Evolutionary conservation across 2,329 filamentous ascomycete genomes (phyloP), one percentile per base, ranked within the genome.

Genomic region (Cladorrhinum sp.): DNA sequence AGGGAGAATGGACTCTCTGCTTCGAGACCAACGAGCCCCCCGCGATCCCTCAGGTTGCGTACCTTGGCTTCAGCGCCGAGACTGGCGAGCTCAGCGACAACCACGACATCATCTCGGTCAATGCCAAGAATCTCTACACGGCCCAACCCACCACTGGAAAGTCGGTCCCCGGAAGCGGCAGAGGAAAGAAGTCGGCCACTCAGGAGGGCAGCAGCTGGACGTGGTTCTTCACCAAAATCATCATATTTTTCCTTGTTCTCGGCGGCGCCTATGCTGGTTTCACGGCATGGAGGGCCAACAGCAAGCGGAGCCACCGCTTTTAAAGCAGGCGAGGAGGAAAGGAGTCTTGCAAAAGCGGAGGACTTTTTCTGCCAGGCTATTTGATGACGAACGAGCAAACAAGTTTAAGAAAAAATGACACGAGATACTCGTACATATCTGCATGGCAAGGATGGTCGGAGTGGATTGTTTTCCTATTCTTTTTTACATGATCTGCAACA

Each of bases 51-150:
- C 81, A 86, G 61, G 86, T 90, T 54, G 82, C 86, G 36, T 91
- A 91, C 74, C 85, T 91, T 24, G 89, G 88, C 61, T 91, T 91
- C 78, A 89, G 85, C 69, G 89, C 91, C 60, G 94, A 98, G 80
- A 98, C 95, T 16, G 95, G 95, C 72, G 94, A 99, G 80, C 85
- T 99, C 67, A 92, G 88, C 76, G 95, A 99, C 79, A 96, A 96
- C 82, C 94, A 97, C 82, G 95, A 99, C 77, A 96, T 99, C 75
- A 86, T 98, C 73, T 89, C 86, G 55, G 84, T 99, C 69, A 82
- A 87, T 65, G 88, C 94, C 60, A 90, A 89, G 80, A 99, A 97
- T 76, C 80, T 99, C 64, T 98, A 98, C 79, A 87, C 84, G 60
- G 76, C 77, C 26, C 78, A 79, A 69, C 85, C 80, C 57, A 71